Conservation (phyloP, 306 rosid species). For the Arachis stenosperma region DNA sequence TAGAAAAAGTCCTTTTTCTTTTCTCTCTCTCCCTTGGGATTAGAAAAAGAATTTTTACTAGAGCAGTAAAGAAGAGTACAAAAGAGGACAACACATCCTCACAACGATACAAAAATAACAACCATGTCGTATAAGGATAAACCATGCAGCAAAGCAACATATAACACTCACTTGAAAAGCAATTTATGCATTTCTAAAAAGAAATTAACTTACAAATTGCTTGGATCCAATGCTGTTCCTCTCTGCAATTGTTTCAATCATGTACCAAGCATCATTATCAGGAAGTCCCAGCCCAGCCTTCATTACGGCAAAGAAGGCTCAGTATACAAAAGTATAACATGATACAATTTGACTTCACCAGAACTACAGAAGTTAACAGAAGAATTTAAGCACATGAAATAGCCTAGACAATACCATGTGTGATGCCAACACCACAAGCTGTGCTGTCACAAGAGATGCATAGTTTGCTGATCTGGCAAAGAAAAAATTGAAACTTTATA, state of each 20-base stretch:
- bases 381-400: constrained; percentile 30
- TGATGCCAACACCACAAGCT: constrained; percentile 77
- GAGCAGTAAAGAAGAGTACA: no score
- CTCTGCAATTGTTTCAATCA: constrained; percentile 93
- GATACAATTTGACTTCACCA: constrained; percentile 13
- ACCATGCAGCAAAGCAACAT: no score
- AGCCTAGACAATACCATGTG: constrained; percentile 77
- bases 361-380: constrained; percentile 13
- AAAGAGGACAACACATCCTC: no score
- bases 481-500: constrained; percentile 14
- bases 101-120: no score
- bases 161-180: not conserved
- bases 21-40: no score
- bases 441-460: constrained; percentile 86
- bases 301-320: constrained; percentile 38
- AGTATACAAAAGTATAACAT: constrained; percentile 29
- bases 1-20: no score
- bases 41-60: no score
- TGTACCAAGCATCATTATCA: constrained; percentile 92
- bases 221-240: constrained; percentile 88
- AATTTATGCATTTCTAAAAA: constrained; percentile 18
- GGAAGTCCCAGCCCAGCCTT: constrained; percentile 98
- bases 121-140: no score
- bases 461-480: constrained; percentile 81
- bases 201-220: constrained; percentile 75